These are phyloP conservation scores for Spergularia marina DNA, from an alignment of 148 eudicot genomes.

Conservation along the genomic window DNA sequence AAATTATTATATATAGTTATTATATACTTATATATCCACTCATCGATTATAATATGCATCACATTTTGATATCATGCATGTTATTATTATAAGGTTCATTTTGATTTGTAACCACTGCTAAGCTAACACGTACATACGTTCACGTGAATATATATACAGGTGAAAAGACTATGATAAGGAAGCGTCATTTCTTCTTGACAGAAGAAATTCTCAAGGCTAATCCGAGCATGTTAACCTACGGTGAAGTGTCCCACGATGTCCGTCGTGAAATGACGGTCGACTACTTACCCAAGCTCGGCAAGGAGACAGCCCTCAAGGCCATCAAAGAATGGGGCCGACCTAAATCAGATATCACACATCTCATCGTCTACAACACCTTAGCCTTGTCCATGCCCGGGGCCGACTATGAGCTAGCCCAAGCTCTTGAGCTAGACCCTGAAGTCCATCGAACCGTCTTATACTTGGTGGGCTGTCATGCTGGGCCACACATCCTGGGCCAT, in stretches of 20 bases:
- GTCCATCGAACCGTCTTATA: constrained; percentile 30
- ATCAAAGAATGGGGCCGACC: constrained; percentile 34
- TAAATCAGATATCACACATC: constrained; percentile 28
- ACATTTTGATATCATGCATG: no score
- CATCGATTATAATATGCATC: no score
- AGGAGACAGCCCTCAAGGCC: constrained; percentile 29
- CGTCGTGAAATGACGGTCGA: constrained; percentile 29
- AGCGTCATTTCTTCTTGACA: constrained; percentile 27
- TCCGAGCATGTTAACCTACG: constrained; percentile 26
- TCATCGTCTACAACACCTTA: constrained; percentile 30
- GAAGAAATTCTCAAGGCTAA: constrained; percentile 29
- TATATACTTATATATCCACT: no score
- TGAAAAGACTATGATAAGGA: constrained; percentile 31
- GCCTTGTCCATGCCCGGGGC: constrained; percentile 38
- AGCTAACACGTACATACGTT: neutral
- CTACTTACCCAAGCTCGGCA: constrained; percentile 27
- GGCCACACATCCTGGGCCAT: constrained; percentile 29
- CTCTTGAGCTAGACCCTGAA: constrained; percentile 28
- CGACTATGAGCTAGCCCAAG: constrained; percentile 31
- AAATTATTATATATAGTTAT: no score
- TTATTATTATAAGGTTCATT: no score
- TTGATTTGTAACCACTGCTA: no score
- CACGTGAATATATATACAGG: constrained; percentile 3
- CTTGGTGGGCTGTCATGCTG: constrained; percentile 34
- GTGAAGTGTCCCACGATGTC: constrained; percentile 20